Evolutionary conservation across 2,329 filamentous ascomycete species (phyloP).

Genomic region (Nigrograna mackinnonii): DNA sequence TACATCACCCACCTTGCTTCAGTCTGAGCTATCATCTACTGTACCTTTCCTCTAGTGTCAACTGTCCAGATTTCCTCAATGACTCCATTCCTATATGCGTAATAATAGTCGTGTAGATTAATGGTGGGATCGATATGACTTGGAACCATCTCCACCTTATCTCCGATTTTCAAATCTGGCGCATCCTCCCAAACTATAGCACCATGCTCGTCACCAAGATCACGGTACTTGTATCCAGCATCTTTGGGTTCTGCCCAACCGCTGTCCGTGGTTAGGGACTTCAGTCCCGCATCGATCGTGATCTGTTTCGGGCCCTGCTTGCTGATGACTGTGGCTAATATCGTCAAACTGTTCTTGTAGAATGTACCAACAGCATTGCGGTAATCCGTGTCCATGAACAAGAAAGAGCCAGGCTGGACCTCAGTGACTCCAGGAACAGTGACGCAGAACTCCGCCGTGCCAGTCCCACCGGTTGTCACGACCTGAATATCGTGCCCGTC

Average conservation of each 20-base stretch:
- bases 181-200: constrained; percentile 51
- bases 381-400: constrained; percentile 64
- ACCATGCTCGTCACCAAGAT: constrained; percentile 56
- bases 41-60: constrained; percentile 56
- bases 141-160: constrained; percentile 56
- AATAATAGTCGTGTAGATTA: constrained; percentile 57
- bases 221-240: constrained; percentile 46
- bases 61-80: constrained; percentile 58
- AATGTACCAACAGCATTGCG: constrained; percentile 55
- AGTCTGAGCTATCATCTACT: too few species aligned
- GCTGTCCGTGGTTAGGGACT: constrained; percentile 57
- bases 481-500: constrained; percentile 52
- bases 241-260: constrained; percentile 53
- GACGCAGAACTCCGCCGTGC: constrained; percentile 58
- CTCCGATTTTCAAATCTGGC: constrained; percentile 45
- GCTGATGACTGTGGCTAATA: constrained; percentile 55
- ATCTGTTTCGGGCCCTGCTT: constrained; percentile 48
- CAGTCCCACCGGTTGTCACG: constrained; percentile 57
- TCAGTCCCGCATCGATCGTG: constrained; percentile 56
- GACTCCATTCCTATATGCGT: constrained; percentile 51
- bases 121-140: constrained; percentile 61
- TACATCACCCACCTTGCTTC: too few species aligned
- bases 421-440: constrained; percentile 56
- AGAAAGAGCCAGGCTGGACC: constrained; percentile 58
- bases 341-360: constrained; percentile 54